These are phyloP conservation scores for Papilionanthe hybrid DNA, from an alignment of 116 monocot genomes.

Conservation along the genomic window DNA sequence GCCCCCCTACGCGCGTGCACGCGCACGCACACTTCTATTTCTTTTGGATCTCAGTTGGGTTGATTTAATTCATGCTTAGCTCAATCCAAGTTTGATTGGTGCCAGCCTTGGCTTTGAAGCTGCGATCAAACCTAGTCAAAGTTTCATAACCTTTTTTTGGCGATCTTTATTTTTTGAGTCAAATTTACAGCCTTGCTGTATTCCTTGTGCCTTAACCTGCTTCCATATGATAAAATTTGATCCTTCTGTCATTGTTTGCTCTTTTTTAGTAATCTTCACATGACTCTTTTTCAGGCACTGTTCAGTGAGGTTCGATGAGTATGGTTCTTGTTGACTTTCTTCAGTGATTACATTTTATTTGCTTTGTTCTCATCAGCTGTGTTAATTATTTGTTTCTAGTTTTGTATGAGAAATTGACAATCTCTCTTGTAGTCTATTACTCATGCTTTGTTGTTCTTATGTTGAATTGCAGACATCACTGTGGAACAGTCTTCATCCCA, in stretches of 20 bases:
- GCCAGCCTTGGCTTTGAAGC: no score
- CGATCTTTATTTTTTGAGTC: no score
- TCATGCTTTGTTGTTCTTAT: slow-evolving; percentile 5
- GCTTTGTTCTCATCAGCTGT: background rate
- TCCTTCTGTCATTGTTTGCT: no score
- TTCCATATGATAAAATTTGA: no score
- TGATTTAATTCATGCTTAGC: background rate
- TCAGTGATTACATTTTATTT: background rate
- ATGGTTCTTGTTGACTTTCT: background rate
- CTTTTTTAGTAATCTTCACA: no score
- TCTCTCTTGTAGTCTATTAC: background rate
- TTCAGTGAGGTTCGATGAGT: no score
- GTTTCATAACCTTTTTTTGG: no score
- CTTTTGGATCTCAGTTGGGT: background rate
- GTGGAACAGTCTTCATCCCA: slow-evolving; percentile 84
- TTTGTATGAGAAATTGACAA: background rate
- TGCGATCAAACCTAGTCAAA: no score
- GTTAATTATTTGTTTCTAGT: background rate
- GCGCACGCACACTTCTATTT: background rate
- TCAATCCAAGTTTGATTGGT: background rate
- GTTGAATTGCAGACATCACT: slow-evolving; percentile 61
- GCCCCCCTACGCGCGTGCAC: no score
- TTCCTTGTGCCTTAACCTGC: no score
- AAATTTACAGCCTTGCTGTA: no score
- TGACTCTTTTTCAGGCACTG: no score